These are phyloP conservation scores for Esteya vermicola DNA, from an alignment of 2,329 filamentous ascomycete species.

Conservation along the genomic window DNA sequence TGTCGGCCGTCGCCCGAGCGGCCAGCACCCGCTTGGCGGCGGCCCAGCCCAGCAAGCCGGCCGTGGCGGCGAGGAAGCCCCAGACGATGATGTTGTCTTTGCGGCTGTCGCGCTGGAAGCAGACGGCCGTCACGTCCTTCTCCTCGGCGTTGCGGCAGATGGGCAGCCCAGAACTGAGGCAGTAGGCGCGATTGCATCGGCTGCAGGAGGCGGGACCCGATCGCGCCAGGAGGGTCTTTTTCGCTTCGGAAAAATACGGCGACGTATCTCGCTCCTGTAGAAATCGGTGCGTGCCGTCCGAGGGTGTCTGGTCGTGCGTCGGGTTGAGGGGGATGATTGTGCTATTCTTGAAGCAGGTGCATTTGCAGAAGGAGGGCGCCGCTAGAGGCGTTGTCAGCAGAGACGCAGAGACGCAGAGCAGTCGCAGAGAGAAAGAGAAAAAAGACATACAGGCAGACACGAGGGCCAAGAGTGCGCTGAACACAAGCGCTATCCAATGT, in stretches of 20 bases:
- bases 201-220: conserved; percentile 34
- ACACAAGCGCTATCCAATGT: conserved; percentile 20
- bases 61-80: conserved; percentile 45
- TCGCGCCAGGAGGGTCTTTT: conserved; percentile 13
- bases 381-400: conserved; percentile 21
- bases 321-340: conserved; percentile 50
- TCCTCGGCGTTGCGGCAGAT: conserved; percentile 50
- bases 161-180: conserved; percentile 43
- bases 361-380: conserved; percentile 54
- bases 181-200: conserved; percentile 52
- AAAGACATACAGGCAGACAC: conserved; percentile 19
- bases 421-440: not conserved
- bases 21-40: conserved; percentile 34
- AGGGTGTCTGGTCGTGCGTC: conserved; percentile 18
- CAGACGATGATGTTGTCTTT: conserved; percentile 55
- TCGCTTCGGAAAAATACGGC: no score
- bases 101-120: conserved; percentile 52
- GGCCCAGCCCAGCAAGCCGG: conserved; percentile 46
- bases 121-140: conserved; percentile 46
- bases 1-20: conserved; percentile 16
- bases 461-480: conserved; percentile 19
- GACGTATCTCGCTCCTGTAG: no score
- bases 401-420: not conserved
- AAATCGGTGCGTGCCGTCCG: conserved; percentile 6
- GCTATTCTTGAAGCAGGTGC: conserved; percentile 56